phyloP scores from a whole-genome alignment of 805 yeast species.

The Starmerella etchellsii region DNA sequence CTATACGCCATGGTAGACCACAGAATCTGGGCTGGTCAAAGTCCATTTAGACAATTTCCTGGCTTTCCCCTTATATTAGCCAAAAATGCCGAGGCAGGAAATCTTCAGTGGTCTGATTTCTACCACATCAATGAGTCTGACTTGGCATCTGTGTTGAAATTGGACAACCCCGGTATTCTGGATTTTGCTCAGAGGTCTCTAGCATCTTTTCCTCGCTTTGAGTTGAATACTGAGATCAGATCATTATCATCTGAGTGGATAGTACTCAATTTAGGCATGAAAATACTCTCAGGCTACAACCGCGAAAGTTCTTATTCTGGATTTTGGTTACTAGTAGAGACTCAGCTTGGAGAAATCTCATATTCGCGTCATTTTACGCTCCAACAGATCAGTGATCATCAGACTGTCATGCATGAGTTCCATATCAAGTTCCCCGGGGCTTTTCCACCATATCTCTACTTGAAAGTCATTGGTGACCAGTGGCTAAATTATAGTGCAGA shows the following conservation, averaged over 20 bases:
- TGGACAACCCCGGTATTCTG: conserved; percentile 42
- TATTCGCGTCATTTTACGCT: conserved; percentile 21
- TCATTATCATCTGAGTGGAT: conserved; percentile 65
- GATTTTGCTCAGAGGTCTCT: conserved; percentile 53
- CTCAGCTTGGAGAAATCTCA: conserved; percentile 56
- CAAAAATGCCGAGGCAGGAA: conserved; percentile 62
- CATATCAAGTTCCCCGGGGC: not conserved
- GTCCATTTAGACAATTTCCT: conserved; percentile 77
- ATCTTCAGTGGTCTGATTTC: conserved; percentile 71
- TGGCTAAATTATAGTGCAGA: conserved; percentile 71
- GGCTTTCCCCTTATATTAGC: conserved; percentile 60
- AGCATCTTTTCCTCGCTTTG: conserved; percentile 58
- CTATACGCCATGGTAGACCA: conserved; percentile 69
- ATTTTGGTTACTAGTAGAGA: conserved; percentile 65
- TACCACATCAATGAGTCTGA: conserved; percentile 56
- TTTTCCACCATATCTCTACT: conserved; percentile 47
- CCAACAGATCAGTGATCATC: not conserved
- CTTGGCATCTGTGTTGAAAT: conserved; percentile 50
- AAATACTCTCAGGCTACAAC: conserved; percentile 58
- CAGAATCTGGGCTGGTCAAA: conserved; percentile 64
- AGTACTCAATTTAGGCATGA: conserved; percentile 50
- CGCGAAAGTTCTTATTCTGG: conserved; percentile 54
- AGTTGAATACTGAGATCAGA: conserved; percentile 47
- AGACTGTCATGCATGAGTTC: not conserved
- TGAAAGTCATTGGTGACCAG: conserved; percentile 59